Evolutionary conservation across 768 basidiomycete species (phyloP).

Genomic region (Calocera cornea): DNA sequence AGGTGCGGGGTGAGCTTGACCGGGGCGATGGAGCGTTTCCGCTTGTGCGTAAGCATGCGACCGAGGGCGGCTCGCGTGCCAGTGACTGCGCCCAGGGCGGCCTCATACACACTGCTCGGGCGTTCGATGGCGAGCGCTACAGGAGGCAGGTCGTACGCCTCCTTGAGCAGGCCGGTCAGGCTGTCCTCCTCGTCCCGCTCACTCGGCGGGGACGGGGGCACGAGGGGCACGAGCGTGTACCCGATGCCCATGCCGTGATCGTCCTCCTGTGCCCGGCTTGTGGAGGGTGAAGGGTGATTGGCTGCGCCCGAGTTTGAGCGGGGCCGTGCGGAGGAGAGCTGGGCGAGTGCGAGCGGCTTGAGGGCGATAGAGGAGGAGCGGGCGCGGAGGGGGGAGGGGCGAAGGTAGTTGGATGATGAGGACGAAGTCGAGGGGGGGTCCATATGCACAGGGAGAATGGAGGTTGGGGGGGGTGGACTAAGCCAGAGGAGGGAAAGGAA

Average conservation of each 20-base stretch:
- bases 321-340: background rate
- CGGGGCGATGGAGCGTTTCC: background rate
- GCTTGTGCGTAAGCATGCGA: background rate
- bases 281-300: background rate
- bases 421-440: background rate
- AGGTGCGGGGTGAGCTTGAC: background rate
- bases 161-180: background rate
- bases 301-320: background rate
- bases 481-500: too few species aligned
- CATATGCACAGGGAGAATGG: too few species aligned
- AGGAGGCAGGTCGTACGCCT: background rate
- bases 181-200: background rate
- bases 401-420: background rate
- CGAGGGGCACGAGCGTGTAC: background rate
- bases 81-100: background rate
- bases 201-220: background rate
- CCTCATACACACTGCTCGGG: background rate
- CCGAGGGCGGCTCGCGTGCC: background rate
- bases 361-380: background rate
- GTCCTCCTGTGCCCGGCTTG: background rate
- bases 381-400: conserved; percentile 5
- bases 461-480: too few species aligned
- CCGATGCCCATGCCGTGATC: background rate
- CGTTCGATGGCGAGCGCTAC: background rate
- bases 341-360: background rate